These are phyloP conservation scores for Anthracocystis walkeri DNA, from an alignment of 1,284 basidiomycete species.

Conservation along the genomic window DNA sequence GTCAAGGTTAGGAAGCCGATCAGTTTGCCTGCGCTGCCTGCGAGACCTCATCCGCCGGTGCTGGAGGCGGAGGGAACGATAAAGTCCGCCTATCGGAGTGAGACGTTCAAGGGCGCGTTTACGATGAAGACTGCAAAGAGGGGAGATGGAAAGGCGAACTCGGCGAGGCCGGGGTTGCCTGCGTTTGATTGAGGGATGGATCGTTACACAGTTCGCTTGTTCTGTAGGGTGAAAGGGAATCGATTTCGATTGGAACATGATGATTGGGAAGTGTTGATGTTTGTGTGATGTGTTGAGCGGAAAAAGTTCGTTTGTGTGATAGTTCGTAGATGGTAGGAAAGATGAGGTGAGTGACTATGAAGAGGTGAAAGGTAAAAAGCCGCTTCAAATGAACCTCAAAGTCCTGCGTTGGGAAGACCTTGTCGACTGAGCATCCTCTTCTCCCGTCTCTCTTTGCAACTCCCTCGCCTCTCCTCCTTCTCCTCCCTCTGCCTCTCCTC, in stretches of 20 bases:
- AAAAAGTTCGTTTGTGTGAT: too few species aligned
- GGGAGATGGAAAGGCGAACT: not conserved
- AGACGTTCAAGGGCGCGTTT: conserved; percentile 32
- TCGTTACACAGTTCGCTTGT: not conserved
- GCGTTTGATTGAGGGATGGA: conserved; percentile 20
- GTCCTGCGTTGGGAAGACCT: conserved; percentile 34
- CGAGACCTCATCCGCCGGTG: conserved; percentile 37
- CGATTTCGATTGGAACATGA: too few species aligned
- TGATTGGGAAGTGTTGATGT: too few species aligned
- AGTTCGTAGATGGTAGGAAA: too few species aligned
- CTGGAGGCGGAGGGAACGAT: not conserved
- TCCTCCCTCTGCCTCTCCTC: not conserved
- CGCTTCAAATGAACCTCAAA: conserved; percentile 27
- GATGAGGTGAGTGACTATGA: not conserved
- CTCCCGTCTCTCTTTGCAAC: not conserved
- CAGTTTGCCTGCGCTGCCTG: conserved; percentile 53
- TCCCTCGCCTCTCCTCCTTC: not conserved
- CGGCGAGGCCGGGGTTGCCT: conserved; percentile 20
- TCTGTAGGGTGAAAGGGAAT: not conserved
- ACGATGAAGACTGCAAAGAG: conserved; percentile 26
- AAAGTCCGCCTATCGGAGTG: conserved; percentile 20
- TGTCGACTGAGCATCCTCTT: conserved; percentile 25
- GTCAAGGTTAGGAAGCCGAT: conserved; percentile 57
- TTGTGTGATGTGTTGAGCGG: too few species aligned
- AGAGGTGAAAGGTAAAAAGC: not conserved